phyloP scores from a whole-genome alignment of 192 early-diverging fungal species.

The Coemansia sp. region DNA sequence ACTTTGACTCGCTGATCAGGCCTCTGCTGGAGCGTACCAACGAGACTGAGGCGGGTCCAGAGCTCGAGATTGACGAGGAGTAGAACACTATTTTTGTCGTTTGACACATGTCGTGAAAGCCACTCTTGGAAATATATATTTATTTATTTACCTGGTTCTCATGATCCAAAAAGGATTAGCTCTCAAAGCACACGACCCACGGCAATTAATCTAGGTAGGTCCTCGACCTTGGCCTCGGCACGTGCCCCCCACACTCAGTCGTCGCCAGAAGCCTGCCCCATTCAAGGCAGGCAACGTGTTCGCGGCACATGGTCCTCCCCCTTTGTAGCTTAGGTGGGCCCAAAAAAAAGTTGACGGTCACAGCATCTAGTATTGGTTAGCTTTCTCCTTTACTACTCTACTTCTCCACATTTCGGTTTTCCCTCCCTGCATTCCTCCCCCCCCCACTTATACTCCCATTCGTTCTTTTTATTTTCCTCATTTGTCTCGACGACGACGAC shows the following conservation, averaged over 20 bases:
- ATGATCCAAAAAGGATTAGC: too few relatives aligned
- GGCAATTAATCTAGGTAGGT: neutral
- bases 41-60: slow-evolving; percentile 59
- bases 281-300: neutral
- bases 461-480: neutral
- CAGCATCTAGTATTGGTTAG: neutral
- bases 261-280: too few relatives aligned
- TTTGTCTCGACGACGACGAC: neutral
- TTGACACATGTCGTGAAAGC: too few relatives aligned
- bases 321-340: neutral
- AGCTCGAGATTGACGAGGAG: slow-evolving; percentile 70
- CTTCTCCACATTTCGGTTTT: neutral
- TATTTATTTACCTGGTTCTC: too few relatives aligned
- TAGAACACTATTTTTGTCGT: slow-evolving; percentile 5
- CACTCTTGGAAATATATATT: too few relatives aligned
- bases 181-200: neutral
- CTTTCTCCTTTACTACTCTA: neutral
- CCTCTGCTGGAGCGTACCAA: slow-evolving; percentile 69
- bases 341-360: neutral
- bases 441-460: neutral
- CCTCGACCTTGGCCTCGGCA: neutral
- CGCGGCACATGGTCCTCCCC: neutral
- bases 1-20: slow-evolving; percentile 78
- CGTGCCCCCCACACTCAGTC: neutral
- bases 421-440: neutral